Evolutionary conservation across 768 basidiomycete genomes (phyloP), one percentile per base, ranked within the genome.

Genomic region (Dacryopinax spathularia): DNA sequence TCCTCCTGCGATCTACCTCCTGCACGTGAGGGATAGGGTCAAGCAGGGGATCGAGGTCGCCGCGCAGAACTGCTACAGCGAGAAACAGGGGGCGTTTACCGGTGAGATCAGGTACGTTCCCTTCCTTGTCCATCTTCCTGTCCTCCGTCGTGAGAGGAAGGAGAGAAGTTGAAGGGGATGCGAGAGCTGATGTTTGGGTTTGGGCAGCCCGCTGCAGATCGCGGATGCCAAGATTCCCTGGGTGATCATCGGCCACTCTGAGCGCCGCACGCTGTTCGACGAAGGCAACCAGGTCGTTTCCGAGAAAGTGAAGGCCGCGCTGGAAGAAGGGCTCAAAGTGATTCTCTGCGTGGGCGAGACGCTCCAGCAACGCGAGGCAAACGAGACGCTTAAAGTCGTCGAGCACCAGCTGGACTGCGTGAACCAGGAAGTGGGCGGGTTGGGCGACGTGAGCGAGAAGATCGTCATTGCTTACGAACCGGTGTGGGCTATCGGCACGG

Each of bases 401-500:
- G 78, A 92, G 71, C 79, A 75, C 60, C 94, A 97, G 76, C 82
- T 97, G 61, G 79, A 84, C 70, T 86, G 87, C 62, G 89, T 85
- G 66, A 80, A 90, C 41, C 77, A 80, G 29, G 75, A 81, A 48
- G 75, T 87, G 63, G 79, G 80, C 65, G 80, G 90, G 70, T 99
- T 95, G 94, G 83, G 81, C 92, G 92, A 65, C 66, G 84, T 77
- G 1, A 18, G 2, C 18, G 1, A 39, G 13, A 37, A 41, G 1
- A 80, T 98, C 71, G 95, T 99, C 64, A 81, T 99, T 70, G 96
- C 96, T 20, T 99, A 94, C 74, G 91, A 95, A 74, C 91, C 93
- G 41, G 91, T 98, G 18, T 98, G 96, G 95, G 95, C 96, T 34
- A 98, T 98, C 73, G 96, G 96, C 44, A 97, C 95, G 13, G 95